phyloP scores from a whole-genome alignment of 1,284 basidiomycete species.

The Cystobasidiaceae sp. region DNA sequence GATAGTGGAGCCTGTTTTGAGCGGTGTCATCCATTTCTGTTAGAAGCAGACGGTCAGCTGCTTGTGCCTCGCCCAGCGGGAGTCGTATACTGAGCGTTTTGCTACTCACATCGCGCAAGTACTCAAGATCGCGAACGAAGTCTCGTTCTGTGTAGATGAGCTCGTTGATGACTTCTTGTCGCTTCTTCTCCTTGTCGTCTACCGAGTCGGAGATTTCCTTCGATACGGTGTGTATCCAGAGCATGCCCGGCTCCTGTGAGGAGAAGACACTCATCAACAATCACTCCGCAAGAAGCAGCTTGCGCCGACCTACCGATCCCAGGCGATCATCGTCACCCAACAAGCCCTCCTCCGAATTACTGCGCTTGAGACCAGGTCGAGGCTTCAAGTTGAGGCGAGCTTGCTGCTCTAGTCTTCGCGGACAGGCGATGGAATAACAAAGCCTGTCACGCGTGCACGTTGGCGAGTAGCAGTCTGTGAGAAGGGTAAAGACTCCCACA shows the following conservation, averaged over 20 bases:
- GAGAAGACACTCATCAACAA: not conserved
- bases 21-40: constrained; percentile 83
- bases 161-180: constrained; percentile 99
- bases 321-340: constrained; percentile 56
- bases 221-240: constrained; percentile 96
- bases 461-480: constrained; percentile 97
- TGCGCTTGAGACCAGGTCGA: constrained; percentile 71
- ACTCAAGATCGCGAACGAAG: constrained; percentile 96
- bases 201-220: constrained; percentile 89
- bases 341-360: constrained; percentile 64
- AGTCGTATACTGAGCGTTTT: not conserved
- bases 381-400: constrained; percentile 85
- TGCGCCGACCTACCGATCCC: constrained; percentile 21
- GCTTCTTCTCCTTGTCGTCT: constrained; percentile 85
- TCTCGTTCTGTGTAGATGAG: constrained; percentile 99
- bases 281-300: not conserved
- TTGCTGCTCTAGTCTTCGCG: constrained; percentile 87
- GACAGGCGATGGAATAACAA: constrained; percentile 97
- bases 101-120: constrained; percentile 77
- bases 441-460: constrained; percentile 88
- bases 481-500: constrained; percentile 89
- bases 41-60: not conserved
- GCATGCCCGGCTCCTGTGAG: constrained; percentile 72
- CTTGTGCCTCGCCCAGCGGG: not conserved
- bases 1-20: constrained; percentile 68